Percentiles rank a stretch among this genome's conserved stretches.
Evolutionary conservation across 208 protist genomes (phyloP).

Genomic region (Leptomonas seymouri): DNA sequence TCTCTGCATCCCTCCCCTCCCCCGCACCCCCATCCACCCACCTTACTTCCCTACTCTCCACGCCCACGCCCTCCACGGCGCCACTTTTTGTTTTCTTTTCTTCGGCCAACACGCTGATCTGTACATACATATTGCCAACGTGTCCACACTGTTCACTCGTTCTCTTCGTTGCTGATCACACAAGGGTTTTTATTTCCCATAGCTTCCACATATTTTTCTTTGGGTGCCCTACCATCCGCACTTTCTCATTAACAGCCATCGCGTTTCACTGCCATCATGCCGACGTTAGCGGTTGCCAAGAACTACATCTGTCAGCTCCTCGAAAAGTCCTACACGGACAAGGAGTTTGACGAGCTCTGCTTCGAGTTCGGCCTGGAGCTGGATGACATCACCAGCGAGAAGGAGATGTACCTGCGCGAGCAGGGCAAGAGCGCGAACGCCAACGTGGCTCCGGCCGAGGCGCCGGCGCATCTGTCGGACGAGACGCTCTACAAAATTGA

Average conservation of each 20-base stretch:
- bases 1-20: too few species aligned
- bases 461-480: conserved; percentile 76
- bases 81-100: conserved; percentile 12
- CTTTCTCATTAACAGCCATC: not conserved
- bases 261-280: conserved; percentile 52
- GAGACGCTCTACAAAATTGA: conserved; percentile 98
- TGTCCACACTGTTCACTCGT: too few species aligned
- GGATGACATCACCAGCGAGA: conserved; percentile 98
- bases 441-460: conserved; percentile 12
- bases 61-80: not conserved
- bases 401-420: conserved; percentile 92
- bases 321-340: conserved; percentile 87
- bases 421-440: conserved; percentile 54
- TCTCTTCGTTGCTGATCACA: too few species aligned
- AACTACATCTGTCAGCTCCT: conserved; percentile 81
- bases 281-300: conserved; percentile 81
- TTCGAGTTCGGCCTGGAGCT: conserved; percentile 99
- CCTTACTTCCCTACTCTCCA: conserved; percentile 7
- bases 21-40: too few species aligned
- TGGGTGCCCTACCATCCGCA: not conserved
- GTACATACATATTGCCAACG: too few species aligned
- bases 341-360: conserved; percentile 97
- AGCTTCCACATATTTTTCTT: not conserved
- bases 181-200: not conserved
- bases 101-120: too few species aligned